Percentiles rank a stretch among this genome's conserved stretches.
Conservation (phyloP, 331 rosid species). For the Phaseolus coccineus region DNA sequence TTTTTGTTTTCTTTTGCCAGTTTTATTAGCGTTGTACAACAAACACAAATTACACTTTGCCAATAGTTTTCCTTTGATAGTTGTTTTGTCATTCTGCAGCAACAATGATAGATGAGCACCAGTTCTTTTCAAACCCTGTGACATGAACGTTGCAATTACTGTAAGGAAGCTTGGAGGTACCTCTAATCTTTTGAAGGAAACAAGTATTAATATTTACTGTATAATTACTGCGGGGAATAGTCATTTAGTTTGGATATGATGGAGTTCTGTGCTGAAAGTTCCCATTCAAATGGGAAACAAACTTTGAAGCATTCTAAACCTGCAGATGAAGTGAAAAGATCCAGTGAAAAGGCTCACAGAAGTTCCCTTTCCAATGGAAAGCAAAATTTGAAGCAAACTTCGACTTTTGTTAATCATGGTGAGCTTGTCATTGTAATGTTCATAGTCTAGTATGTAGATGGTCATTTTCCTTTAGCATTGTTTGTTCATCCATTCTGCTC, state of each 20-base stretch:
- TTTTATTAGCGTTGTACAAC: conserved; percentile 19
- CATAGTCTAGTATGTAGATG: background rate
- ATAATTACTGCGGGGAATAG: conserved; percentile 45
- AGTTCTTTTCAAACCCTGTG: conserved; percentile 15
- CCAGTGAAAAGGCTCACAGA: conserved; percentile 48
- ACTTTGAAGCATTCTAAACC: conserved; percentile 58
- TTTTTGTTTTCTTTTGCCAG: conserved; percentile 20
- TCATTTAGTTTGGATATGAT: conserved; percentile 58
- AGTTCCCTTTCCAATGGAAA: conserved; percentile 48
- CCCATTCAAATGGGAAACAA: conserved; percentile 62
- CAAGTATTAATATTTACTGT: conserved; percentile 25
- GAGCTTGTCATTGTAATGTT: conserved; percentile 42
- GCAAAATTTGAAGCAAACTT: conserved; percentile 60
- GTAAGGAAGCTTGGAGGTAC: conserved; percentile 47
- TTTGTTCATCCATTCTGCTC: conserved; percentile 7
- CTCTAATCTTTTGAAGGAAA: conserved; percentile 48
- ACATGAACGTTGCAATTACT: conserved; percentile 41
- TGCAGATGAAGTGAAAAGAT: conserved; percentile 58
- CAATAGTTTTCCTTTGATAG: conserved; percentile 9
- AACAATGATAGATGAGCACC: background rate
- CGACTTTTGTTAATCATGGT: conserved; percentile 82
- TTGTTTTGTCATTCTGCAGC: conserved; percentile 39
- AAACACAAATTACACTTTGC: conserved; percentile 12
- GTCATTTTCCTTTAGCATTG: conserved; percentile 2
- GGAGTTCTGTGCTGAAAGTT: conserved; percentile 65